Percentiles rank a stretch among this genome's conserved stretches.
phyloP scores from a whole-genome alignment of 2,329 filamentous ascomycete species.

The Alternaria rosae region DNA sequence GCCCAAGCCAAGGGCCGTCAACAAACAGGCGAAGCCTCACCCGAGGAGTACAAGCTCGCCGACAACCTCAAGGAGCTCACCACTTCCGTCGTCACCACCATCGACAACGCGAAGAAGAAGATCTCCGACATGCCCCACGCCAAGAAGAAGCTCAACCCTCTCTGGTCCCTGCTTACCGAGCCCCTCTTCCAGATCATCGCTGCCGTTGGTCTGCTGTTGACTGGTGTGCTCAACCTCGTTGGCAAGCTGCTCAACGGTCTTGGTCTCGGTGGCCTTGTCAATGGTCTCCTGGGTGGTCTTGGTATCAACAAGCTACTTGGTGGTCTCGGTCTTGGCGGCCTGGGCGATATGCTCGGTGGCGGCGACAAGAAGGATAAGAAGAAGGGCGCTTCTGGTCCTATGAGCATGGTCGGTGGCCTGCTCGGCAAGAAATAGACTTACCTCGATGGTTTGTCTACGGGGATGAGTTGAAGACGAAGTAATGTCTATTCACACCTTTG shows the following conservation, averaged over 20 bases:
- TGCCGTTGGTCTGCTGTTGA: conserved; percentile 82
- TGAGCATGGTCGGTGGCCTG: conserved; percentile 58
- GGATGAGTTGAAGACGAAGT: conserved; percentile 19
- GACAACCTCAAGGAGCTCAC: conserved; percentile 88
- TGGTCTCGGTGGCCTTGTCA: conserved; percentile 81
- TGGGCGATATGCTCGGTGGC: conserved; percentile 62
- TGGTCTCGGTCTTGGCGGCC: conserved; percentile 69
- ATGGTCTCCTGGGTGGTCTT: conserved; percentile 77
- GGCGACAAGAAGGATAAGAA: conserved; percentile 61
- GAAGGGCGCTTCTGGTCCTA: conserved; percentile 45
- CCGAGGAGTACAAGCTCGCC: conserved; percentile 84
- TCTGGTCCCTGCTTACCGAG: conserved; percentile 83
- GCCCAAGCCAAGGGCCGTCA: conserved; percentile 84
- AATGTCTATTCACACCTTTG: conserved; percentile 19
- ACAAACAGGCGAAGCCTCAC: conserved; percentile 75
- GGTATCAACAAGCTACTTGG: conserved; percentile 78
- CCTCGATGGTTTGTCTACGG: neutral
- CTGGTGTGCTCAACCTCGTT: conserved; percentile 83
- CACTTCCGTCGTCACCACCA: conserved; percentile 78
- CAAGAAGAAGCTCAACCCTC: conserved; percentile 92
- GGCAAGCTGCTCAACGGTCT: conserved; percentile 81
- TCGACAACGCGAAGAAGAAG: conserved; percentile 87
- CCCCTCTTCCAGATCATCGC: conserved; percentile 92
- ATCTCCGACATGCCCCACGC: conserved; percentile 91
- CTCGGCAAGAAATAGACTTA: conserved; percentile 52